Conservation (phyloP, 768 basidiomycete species). For the Auriscalpium vulgare region DNA sequence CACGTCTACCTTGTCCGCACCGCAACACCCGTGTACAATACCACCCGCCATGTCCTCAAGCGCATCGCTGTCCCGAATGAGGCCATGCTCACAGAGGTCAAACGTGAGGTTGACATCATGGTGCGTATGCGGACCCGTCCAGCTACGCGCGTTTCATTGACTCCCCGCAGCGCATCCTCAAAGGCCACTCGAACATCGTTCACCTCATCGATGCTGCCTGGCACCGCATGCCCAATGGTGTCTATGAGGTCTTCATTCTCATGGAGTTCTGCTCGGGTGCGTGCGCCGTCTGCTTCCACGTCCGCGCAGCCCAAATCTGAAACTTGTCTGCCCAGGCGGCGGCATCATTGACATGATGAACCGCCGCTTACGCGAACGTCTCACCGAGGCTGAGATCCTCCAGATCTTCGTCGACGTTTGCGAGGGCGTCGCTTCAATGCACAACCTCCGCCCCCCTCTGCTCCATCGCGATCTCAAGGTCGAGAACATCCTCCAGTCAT, state of each 20-base stretch:
- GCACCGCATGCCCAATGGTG: constrained; percentile 73
- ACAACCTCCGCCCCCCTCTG: constrained; percentile 81
- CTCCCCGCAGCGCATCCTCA: constrained; percentile 62
- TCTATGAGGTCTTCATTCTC: constrained; percentile 94
- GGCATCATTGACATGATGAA: constrained; percentile 99
- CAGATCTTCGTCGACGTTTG: constrained; percentile 98
- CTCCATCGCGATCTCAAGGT: constrained; percentile 98
- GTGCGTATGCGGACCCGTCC: constrained; percentile 35
- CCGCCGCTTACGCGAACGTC: constrained; percentile 84
- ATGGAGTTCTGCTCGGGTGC: constrained; percentile 96
- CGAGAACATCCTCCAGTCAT: constrained; percentile 93
- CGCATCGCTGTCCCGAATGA: constrained; percentile 91
- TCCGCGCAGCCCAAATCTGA: constrained; percentile 9
- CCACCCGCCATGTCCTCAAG: constrained; percentile 94
- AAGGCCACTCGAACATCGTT: constrained; percentile 92
- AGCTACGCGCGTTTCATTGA: constrained; percentile 1
- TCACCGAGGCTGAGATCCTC: constrained; percentile 93
- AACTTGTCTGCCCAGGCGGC: constrained; percentile 51
- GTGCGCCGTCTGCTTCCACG: constrained; percentile 14
- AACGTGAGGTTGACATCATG: constrained; percentile 99
- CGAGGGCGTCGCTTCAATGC: constrained; percentile 96
- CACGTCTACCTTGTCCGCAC: constrained; percentile 96
- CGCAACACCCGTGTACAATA: constrained; percentile 78
- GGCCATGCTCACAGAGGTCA: constrained; percentile 83
- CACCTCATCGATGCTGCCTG: constrained; percentile 94